Evolutionary conservation across 495 filamentous ascomycete species (phyloP), one percentile per base, ranked within the genome.

Genomic region (Halenospora varia): DNA sequence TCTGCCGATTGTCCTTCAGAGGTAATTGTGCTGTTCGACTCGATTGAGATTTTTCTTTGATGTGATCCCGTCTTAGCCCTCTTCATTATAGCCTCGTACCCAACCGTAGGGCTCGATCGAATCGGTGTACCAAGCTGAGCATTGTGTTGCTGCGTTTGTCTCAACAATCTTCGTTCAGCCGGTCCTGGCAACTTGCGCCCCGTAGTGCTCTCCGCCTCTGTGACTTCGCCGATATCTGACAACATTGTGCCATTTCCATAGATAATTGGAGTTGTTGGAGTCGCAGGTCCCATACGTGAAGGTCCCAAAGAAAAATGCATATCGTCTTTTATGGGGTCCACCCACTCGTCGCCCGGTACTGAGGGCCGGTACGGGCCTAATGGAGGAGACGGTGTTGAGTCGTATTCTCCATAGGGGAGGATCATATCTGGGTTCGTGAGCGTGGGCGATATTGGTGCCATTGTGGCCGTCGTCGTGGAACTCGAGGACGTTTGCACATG

Each of bases 381-480:
- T 26, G 64, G 26, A 71, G 61, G 54, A 70, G 70, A 48, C 72
- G 74, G 25, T 62, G 75, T 75, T 47, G 78, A 78, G 66, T 85
- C 80, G 64, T 85, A 80, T 66, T 81, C 80, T 42, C 74, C 72
- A 51, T 79, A 77, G 39, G 92, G 92, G 40, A 96, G 77, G 59
- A 96, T 95, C 90, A 96, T 92, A 69, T 94, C 90, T 35, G 90
- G 90, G 70, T 95, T 91, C n/a, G 90, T 92, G 57, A 96, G 74
- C 8, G 92, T 94, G 45, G 92, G 92, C 48, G 89, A 95, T 24
- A 84, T 77, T 48, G 80, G 78, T 8, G 75, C 65, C 61, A 62
- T 69, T 55, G 69, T 68, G 55, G 60, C 64, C 49, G 62, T 67
- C 64, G 65, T 52, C n/a, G 59, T 50, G 25, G 46, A n/a, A n/a